Evolutionary conservation across 257 asterid species (phyloP).

Genomic region (Marsdenia floribunda): DNA sequence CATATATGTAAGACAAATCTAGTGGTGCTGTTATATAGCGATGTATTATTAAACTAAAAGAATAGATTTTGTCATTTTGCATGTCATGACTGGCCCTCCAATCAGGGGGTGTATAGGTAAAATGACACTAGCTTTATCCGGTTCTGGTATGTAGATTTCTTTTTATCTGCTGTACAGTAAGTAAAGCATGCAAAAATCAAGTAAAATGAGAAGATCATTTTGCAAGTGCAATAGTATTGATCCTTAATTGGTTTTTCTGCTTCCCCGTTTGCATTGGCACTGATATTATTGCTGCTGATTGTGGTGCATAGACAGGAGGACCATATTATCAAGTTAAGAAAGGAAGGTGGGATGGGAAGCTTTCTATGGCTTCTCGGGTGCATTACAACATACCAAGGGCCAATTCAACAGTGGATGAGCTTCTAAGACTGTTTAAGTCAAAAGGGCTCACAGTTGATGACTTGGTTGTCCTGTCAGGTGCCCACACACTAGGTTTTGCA

Average conservation of each 20-base stretch:
- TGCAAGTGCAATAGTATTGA: background rate
- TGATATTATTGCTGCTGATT: background rate
- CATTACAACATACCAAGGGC: constrained; percentile 63
- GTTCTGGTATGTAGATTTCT: background rate
- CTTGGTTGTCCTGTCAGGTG: constrained; percentile 81
- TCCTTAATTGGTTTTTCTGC: background rate
- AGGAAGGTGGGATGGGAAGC: constrained; percentile 95
- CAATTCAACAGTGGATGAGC: constrained; percentile 58
- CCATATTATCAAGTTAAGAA: constrained; percentile 87
- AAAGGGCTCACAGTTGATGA: constrained; percentile 75
- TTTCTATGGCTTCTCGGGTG: constrained; percentile 68
- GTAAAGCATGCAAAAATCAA: background rate
- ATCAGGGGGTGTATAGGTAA: background rate
- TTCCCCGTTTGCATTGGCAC: background rate
- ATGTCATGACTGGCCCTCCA: background rate
- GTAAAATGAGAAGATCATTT: too few relatives aligned
- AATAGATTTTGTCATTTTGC: background rate
- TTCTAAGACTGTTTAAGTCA: constrained; percentile 53
- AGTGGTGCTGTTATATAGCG: background rate
- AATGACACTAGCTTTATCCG: background rate
- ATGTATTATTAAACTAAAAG: background rate
- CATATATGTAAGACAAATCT: background rate
- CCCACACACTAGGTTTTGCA: constrained; percentile 90
- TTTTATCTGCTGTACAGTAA: background rate
- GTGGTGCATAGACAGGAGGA: constrained; percentile 58